Conservation (phyloP, 1,284 basidiomycete genomes). For the Pisolithus thermaeus region DNA sequence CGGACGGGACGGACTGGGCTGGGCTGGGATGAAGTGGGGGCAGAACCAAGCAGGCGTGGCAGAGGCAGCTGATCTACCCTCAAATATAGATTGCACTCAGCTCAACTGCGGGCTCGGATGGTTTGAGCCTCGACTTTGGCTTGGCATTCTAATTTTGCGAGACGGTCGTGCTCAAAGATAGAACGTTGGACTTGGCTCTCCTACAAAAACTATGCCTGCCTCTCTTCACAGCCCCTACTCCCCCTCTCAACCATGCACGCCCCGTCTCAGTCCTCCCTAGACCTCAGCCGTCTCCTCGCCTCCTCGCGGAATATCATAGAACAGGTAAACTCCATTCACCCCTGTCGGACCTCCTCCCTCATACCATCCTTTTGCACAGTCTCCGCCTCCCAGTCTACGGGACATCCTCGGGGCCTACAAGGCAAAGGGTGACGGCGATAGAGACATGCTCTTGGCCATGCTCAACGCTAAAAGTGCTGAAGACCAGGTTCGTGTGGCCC, state of each 20-base stretch:
- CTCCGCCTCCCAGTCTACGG: conserved; percentile 71
- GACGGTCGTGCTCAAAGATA: conserved; percentile 29
- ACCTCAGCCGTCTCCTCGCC: conserved; percentile 31
- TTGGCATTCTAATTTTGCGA: conserved; percentile 33
- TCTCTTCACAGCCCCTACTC: conserved; percentile 9
- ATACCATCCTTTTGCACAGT: conserved; percentile 30
- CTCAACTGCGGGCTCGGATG: conserved; percentile 19
- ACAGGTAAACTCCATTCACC: conserved; percentile 31
- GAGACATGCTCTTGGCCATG: conserved; percentile 84
- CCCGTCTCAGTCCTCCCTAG: conserved; percentile 13
- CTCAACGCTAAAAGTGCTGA: conserved; percentile 86
- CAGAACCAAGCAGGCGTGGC: background rate
- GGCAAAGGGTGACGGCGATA: conserved; percentile 80
- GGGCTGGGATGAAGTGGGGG: background rate
- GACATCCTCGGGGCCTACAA: conserved; percentile 84
- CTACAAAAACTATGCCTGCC: conserved; percentile 31
- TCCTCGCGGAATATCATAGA: conserved; percentile 44
- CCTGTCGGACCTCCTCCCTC: conserved; percentile 10
- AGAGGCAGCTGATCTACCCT: conserved; percentile 7
- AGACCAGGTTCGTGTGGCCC: conserved; percentile 58
- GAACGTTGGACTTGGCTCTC: conserved; percentile 33
- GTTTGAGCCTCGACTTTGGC: conserved; percentile 32
- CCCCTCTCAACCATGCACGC: conserved; percentile 21
- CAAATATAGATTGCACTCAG: conserved; percentile 19
- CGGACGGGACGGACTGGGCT: too few relatives aligned